Evolutionary conservation across 768 basidiomycete genomes (phyloP).

Genomic region (Trametes sanguinea): DNA sequence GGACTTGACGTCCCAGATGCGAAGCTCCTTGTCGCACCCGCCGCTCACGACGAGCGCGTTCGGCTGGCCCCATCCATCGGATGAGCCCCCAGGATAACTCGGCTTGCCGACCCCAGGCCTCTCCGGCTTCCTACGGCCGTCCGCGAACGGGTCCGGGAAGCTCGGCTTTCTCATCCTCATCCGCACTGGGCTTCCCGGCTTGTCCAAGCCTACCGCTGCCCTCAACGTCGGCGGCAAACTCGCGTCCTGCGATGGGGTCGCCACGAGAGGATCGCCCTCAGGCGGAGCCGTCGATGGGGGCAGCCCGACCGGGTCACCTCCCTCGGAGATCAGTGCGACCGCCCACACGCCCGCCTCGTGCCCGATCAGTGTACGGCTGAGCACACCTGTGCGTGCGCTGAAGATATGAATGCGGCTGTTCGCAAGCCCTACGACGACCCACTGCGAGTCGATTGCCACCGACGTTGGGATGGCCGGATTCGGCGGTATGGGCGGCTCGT

Average conservation of each 20-base stretch:
- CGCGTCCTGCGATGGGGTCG: slow-evolving; percentile 15
- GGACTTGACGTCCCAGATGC: slow-evolving; percentile 88
- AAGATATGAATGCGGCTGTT: slow-evolving; percentile 86
- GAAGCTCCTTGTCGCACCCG: slow-evolving; percentile 89
- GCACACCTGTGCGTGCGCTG: slow-evolving; percentile 73
- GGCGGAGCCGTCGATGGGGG: slow-evolving; percentile 6
- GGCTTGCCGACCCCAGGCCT: slow-evolving; percentile 18
- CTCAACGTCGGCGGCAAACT: slow-evolving; percentile 9
- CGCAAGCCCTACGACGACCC: slow-evolving; percentile 88
- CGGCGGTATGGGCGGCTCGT: background rate
- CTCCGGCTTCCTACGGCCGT: slow-evolving; percentile 4
- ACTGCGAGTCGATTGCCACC: slow-evolving; percentile 78
- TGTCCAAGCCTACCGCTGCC: slow-evolving; percentile 17
- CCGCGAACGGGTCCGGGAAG: slow-evolving; percentile 17
- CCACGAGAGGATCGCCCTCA: slow-evolving; percentile 15
- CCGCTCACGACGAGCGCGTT: slow-evolving; percentile 84
- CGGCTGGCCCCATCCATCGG: slow-evolving; percentile 88
- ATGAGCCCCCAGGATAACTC: slow-evolving; percentile 34
- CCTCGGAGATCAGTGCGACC: slow-evolving; percentile 72
- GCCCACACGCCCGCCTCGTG: slow-evolving; percentile 95
- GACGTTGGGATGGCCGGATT: slow-evolving; percentile 81
- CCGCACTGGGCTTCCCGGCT: background rate
- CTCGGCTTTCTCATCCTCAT: slow-evolving; percentile 1
- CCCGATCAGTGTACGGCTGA: slow-evolving; percentile 75
- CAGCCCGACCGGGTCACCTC: slow-evolving; percentile 41